Evolutionary conservation across 192 early-diverging fungal species (phyloP), one percentile per base, ranked within the genome.

Genomic region (Backusella sp.): DNA sequence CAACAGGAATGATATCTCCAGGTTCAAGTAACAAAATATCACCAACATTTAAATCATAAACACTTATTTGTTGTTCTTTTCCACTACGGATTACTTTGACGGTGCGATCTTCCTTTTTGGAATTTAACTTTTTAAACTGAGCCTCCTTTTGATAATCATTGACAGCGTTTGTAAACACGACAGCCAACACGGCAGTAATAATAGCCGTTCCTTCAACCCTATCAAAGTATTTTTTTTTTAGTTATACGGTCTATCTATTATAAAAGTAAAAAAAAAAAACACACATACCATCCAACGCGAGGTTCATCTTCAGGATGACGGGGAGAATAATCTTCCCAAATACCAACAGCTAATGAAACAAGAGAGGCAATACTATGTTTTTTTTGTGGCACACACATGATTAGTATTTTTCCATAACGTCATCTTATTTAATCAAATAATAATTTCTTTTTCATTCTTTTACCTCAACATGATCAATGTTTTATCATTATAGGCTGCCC

Each of bases 1-100:
- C 97, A 26, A 93, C 95, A 8, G 96, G 92, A 19, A 97, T 77
- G 21, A 98, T 91, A 82, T 98, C 98, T 73, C 98, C 98, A 2
- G 94, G 93, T 73, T 95, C 92, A 52, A 99, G 73, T 42, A 86
- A 66, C 75, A 94, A 75, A 72, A 99, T 86, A 79, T 99, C 97
- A n/a, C 97, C 97, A 36, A 96, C 95, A 73, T 95, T 88, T 36
- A 99, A 73, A 49, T 95, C 92, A 72, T 88, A 86, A 73, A 94
- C 87, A 62, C 91, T 89, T 68, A 99, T 86, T 75, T 93, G 87
- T 46, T 89, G 80, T 72, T 89, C 92, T n/a, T 85, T 84, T 23
- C 94, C 95, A 74, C 91, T 90, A 52, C 96, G 90, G 23, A 93
- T 77, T 37, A 88, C 86, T 82, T 92, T 94, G 77, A 95, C 92